Conservation (phyloP, 345 rosid genomes). For the Mangifera indica region DNA sequence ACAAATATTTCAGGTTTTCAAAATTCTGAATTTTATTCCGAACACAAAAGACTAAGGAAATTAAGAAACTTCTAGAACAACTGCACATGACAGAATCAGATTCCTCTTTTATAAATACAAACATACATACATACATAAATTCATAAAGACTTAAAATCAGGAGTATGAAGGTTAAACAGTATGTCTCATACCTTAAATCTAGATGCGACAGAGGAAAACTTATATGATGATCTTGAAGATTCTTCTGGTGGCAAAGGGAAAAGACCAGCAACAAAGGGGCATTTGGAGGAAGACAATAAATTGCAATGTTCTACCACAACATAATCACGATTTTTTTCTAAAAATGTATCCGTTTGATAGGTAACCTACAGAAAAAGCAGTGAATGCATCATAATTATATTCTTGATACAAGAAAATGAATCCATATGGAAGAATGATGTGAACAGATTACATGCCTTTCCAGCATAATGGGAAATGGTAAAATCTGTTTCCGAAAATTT, state of each 20-base stretch:
- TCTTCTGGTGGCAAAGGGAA: conserved; percentile 67
- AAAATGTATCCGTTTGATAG: conserved; percentile 78
- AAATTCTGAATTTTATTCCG: neutral
- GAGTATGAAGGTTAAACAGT: neutral
- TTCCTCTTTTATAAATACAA: neutral
- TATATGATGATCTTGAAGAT: conserved; percentile 87
- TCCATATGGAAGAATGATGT: conserved; percentile 17
- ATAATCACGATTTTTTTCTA: conserved; percentile 97
- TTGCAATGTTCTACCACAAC: conserved; percentile 90
- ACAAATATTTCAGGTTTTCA: neutral
- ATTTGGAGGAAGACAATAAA: conserved; percentile 83
- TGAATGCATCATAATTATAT: conserved; percentile 11
- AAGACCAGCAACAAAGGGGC: conserved; percentile 79
- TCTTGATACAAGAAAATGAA: conserved; percentile 2
- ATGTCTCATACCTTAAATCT: conserved; percentile 78
- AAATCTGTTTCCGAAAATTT: conserved; percentile 97
- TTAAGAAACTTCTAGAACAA: neutral
- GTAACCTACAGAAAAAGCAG: conserved; percentile 64
- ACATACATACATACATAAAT: neutral
- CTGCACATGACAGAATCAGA: neutral
- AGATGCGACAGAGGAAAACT: conserved; percentile 91
- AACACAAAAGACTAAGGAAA: neutral
- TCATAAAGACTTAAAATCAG: neutral
- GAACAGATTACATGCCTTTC: conserved; percentile 66
- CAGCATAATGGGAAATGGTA: conserved; percentile 91